Evolutionary conservation across 139 green algal species (phyloP).

Genomic region (Chlorella ohadii): DNA sequence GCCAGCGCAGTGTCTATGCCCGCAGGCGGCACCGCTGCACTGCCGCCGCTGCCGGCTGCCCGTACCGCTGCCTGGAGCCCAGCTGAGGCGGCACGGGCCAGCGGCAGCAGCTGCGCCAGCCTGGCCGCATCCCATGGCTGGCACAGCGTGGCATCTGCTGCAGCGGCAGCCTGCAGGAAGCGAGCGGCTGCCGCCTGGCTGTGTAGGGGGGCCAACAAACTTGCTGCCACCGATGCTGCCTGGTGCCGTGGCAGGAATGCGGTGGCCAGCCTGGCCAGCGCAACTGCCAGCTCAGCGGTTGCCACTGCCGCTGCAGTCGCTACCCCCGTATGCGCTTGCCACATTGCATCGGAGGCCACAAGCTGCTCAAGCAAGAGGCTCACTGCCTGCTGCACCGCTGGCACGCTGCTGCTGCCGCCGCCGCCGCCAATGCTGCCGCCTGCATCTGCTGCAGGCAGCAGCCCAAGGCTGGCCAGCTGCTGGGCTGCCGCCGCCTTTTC

Average conservation of each 20-base stretch:
- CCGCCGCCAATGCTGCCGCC: neutral
- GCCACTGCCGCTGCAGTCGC: neutral
- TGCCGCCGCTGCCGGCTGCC: neutral
- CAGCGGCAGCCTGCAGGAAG: neutral
- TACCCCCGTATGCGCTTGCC: neutral
- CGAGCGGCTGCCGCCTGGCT: neutral
- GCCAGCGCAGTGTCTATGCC: neutral
- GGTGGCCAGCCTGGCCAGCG: neutral
- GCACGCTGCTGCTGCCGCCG: neutral
- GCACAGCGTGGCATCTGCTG: constrained; percentile 16
- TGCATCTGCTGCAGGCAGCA: neutral
- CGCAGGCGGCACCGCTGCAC: neutral
- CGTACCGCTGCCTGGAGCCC: neutral
- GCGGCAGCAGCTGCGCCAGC: constrained; percentile 4
- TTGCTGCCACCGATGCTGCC: neutral
- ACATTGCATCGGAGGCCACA: neutral
- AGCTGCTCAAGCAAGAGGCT: neutral
- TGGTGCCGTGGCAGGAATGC: neutral
- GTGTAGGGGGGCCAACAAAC: constrained; percentile 12
- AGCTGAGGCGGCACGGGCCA: constrained; percentile 4
- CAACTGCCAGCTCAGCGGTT: constrained; percentile 10
- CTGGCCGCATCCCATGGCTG: constrained; percentile 35
- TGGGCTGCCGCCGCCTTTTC: constrained; percentile 6
- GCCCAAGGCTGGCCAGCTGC: neutral
- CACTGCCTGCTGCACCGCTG: neutral